Evolutionary conservation across 495 filamentous ascomycete genomes (phyloP), one percentile per base, ranked within the genome.

Genomic region (Lasiosphaeria ovina): DNA sequence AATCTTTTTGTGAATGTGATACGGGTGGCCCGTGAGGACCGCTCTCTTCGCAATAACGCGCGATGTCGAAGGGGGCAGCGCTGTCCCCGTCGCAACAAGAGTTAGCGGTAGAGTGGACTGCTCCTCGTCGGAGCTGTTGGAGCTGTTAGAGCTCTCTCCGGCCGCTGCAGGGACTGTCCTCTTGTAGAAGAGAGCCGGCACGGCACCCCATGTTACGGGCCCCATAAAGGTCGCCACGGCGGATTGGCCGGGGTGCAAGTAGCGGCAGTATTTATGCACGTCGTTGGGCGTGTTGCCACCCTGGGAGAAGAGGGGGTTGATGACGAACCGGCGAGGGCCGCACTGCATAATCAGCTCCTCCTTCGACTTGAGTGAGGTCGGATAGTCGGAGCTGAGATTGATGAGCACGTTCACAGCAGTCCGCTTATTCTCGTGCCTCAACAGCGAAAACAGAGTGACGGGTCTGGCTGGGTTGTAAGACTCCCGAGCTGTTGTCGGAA

Each of bases 1-100:
- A 32, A 98, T 77, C 74, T 89, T 91, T 79, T 93, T 94, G 83
- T 98, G 93, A 66, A 98, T 98, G 79, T 98, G 97, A 78, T 89
- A 96, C 0, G 95, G 93, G 72, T 98, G 94, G 44, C 94, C 94
- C 0, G 94, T 96, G 57, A 98, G 81, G 61, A 98, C 92, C 62
- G 94, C 87, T 56, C 94, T 88, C 76, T 98, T 98, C 61, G 93
- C 92, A 55, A 98, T 85, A 16, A 98, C 87, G 47, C 95, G 88
- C 35, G 79, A 76, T 8, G 85, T 88, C 10, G 90, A 91, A 4
- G 92, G 88, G 0, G 91, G 84, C 35, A 96, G 84, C 34, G 87
- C 83, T 2, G 93, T 97, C 53, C 95, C 94, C 3, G 89, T 94
- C 24, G 82, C 94, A 53, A 97, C 83, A 42, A 97, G 81, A 34